Evolutionary conservation across 2,329 filamentous ascomycete species (phyloP).

Genomic region (Aspergillus alliaceus): DNA sequence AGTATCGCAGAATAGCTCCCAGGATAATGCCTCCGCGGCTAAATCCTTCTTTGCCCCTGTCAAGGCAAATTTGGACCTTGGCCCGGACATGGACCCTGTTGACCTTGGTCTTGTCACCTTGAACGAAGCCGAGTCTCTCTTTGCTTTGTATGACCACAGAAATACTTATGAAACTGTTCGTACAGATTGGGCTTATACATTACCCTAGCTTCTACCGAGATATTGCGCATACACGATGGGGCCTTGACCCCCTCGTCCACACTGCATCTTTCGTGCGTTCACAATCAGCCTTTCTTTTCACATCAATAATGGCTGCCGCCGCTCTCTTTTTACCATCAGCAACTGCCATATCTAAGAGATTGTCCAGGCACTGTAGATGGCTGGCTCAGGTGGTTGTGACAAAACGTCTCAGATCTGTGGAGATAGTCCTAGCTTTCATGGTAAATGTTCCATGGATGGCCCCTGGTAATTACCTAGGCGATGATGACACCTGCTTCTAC

Average conservation of each 20-base stretch:
- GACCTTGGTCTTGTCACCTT: constrained; percentile 67
- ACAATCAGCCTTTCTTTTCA: constrained; percentile 70
- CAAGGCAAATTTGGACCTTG: constrained; percentile 62
- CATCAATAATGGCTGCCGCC: constrained; percentile 68
- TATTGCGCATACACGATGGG: constrained; percentile 72
- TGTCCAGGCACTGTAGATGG: constrained; percentile 63
- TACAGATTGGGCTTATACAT: neutral
- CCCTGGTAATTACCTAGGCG: constrained; percentile 38
- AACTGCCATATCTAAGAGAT: constrained; percentile 63
- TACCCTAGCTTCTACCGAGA: constrained; percentile 63
- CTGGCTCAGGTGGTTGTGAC: constrained; percentile 64
- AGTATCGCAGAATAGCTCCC: constrained; percentile 6
- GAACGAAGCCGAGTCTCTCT: constrained; percentile 64
- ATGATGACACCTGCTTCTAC: constrained; percentile 72
- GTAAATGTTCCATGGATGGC: constrained; percentile 76
- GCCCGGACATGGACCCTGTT: constrained; percentile 66
- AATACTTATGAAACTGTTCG: neutral
- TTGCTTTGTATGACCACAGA: constrained; percentile 55
- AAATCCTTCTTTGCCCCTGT: constrained; percentile 68
- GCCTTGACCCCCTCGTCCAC: constrained; percentile 67
- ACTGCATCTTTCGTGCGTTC: constrained; percentile 65
- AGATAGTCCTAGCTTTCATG: constrained; percentile 74
- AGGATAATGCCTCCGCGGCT: constrained; percentile 32
- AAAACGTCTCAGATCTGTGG: constrained; percentile 66
- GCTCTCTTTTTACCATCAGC: constrained; percentile 66